These are phyloP conservation scores for Rutidosis leptorrhynchoides DNA, from an alignment of 129 eudicot genomes.

Conservation along the genomic window DNA sequence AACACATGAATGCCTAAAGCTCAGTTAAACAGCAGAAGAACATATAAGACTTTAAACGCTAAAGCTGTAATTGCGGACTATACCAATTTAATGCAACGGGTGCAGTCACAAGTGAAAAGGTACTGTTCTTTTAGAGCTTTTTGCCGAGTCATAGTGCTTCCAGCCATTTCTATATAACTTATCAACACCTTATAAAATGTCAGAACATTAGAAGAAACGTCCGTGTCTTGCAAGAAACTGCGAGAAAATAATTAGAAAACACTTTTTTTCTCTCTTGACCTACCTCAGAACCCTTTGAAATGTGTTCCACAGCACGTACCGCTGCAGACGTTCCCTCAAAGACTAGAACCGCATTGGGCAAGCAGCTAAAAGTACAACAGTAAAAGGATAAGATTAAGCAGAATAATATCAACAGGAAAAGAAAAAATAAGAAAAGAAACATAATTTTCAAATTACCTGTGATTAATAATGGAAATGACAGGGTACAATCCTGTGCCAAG, in stretches of 20 bases:
- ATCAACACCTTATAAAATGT: background rate
- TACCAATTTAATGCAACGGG: background rate
- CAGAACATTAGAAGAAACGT: too few relatives aligned
- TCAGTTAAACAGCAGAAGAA: background rate
- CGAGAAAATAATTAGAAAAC: background rate
- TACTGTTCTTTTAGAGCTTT: background rate
- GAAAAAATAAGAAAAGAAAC: too few relatives aligned
- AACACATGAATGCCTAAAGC: too few relatives aligned
- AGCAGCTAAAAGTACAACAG: constrained; percentile 43
- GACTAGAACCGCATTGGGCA: constrained; percentile 64
- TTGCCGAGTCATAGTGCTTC: background rate
- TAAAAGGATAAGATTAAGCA: background rate
- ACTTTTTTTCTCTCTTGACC: background rate
- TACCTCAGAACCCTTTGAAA: too few relatives aligned
- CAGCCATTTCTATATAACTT: background rate
- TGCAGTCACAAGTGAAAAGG: background rate
- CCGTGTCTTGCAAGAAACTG: background rate
- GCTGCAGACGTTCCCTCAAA: constrained; percentile 31
- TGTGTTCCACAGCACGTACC: too few relatives aligned
- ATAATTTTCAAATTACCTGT: constrained; percentile 62
- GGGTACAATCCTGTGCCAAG: constrained; percentile 70
- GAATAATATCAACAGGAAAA: background rate
- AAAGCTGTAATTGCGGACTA: background rate
- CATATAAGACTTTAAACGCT: background rate
- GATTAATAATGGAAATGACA: constrained; percentile 59